Conservation (phyloP, 2,329 filamentous ascomycete genomes). For the Zymoseptoria passerinii region DNA sequence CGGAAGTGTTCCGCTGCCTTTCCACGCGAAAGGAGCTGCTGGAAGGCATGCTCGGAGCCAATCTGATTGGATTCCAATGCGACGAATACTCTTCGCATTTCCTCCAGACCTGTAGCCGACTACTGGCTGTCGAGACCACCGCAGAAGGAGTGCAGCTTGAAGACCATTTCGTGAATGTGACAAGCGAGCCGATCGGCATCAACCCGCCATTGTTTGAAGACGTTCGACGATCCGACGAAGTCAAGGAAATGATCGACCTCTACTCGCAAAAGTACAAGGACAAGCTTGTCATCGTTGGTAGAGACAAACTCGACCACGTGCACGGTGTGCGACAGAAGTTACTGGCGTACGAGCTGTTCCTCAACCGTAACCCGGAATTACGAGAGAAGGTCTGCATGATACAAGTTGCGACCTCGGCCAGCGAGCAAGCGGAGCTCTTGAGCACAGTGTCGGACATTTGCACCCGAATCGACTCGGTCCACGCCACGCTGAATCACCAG, state of each 20-base stretch:
- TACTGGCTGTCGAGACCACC: conserved; percentile 83
- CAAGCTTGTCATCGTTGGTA: conserved; percentile 83
- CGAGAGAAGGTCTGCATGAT: conserved; percentile 80
- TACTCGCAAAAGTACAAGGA: conserved; percentile 78
- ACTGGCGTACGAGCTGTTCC: conserved; percentile 82
- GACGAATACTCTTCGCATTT: conserved; percentile 91
- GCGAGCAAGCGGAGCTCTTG: conserved; percentile 79
- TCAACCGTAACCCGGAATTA: conserved; percentile 90
- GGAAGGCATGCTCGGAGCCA: conserved; percentile 86
- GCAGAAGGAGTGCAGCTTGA: conserved; percentile 83
- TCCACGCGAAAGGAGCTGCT: conserved; percentile 79
- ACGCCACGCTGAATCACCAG: conserved; percentile 85
- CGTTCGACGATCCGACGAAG: conserved; percentile 56
- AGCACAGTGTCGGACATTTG: conserved; percentile 88
- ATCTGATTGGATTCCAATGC: conserved; percentile 88
- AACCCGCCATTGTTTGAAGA: conserved; percentile 62
- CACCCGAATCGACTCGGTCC: conserved; percentile 83
- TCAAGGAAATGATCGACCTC: conserved; percentile 68
- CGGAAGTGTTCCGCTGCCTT: conserved; percentile 88
- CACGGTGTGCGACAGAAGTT: conserved; percentile 91
- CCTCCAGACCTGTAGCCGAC: conserved; percentile 85
- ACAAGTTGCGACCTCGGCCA: conserved; percentile 85
- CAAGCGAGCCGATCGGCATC: conserved; percentile 80
- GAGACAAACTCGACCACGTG: conserved; percentile 89
- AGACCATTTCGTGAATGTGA: conserved; percentile 85